Conservation (phyloP, 257 asterid genomes). For the Dorcoceras hygrometricum region DNA sequence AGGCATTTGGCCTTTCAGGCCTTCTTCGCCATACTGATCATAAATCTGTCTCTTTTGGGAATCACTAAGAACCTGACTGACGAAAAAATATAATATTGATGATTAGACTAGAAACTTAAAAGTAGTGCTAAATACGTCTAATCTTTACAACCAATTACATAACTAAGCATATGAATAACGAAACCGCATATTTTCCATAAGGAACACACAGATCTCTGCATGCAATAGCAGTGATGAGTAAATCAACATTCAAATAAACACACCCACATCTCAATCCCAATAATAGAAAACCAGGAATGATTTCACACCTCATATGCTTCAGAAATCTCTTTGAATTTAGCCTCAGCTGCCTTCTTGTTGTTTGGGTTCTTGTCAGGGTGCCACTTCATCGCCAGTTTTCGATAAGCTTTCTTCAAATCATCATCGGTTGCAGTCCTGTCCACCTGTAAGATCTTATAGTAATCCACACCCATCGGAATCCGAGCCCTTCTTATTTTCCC, state of each 20-base stretch:
- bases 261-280: neutral
- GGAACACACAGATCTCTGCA: neutral
- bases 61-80: slow-evolving; percentile 84
- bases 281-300: neutral
- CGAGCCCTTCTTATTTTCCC: neutral
- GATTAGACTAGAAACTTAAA: neutral
- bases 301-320: slow-evolving; percentile 75
- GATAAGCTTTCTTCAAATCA: slow-evolving; percentile 78
- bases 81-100: neutral
- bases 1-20: slow-evolving; percentile 82
- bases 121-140: no score
- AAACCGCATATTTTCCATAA: neutral
- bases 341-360: slow-evolving; percentile 81
- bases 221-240: neutral
- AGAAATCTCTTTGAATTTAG: slow-evolving; percentile 77
- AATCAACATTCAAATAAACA: neutral
- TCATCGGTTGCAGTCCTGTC: slow-evolving; percentile 71
- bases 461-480: slow-evolving; percentile 69
- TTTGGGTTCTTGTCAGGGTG: slow-evolving; percentile 85
- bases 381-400: slow-evolving; percentile 89
- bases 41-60: slow-evolving; percentile 76
- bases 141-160: neutral
- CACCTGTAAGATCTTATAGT: slow-evolving; percentile 62
- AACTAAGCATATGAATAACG: neutral
- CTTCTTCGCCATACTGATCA: slow-evolving; percentile 92